Evolutionary conservation across 768 basidiomycete species (phyloP).

Genomic region (Crucibulum laeve): DNA sequence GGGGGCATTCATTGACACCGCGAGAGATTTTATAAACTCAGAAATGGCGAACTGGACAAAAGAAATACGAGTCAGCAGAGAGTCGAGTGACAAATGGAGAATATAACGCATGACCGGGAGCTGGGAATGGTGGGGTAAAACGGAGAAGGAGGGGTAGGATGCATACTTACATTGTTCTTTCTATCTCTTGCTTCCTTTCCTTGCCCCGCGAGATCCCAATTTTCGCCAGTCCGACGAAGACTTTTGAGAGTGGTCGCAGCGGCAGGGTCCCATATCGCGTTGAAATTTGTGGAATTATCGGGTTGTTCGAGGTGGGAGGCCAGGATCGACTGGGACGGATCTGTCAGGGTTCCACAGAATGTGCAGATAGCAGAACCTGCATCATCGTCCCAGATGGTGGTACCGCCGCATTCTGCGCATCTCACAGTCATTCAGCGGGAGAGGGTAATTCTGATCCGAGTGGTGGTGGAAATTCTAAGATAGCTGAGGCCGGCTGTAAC

Average conservation of each 20-base stretch:
- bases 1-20: constrained; percentile 52
- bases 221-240: constrained; percentile 36
- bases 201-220: constrained; percentile 63
- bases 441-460: not conserved
- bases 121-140: constrained; percentile 11
- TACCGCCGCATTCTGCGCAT: constrained; percentile 53
- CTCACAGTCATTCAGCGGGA: constrained; percentile 23
- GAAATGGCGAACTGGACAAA: constrained; percentile 54
- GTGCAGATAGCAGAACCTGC: constrained; percentile 63
- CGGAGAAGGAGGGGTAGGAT: constrained; percentile 10
- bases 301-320: constrained; percentile 30
- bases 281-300: constrained; percentile 28
- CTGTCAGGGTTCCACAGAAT: constrained; percentile 64
- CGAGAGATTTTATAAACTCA: constrained; percentile 57
- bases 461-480: not conserved
- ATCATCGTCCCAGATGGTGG: constrained; percentile 51
- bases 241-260: constrained; percentile 41
- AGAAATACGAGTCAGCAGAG: constrained; percentile 11
- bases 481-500: too few relatives aligned
- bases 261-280: constrained; percentile 24
- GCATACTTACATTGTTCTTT: constrained; percentile 53
- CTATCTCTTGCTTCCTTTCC: constrained; percentile 60
- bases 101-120: constrained; percentile 9
- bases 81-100: constrained; percentile 7
- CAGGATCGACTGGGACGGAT: constrained; percentile 60